Conservation (phyloP, 495 filamentous ascomycete species). For the Alectoria sarmentosa region DNA sequence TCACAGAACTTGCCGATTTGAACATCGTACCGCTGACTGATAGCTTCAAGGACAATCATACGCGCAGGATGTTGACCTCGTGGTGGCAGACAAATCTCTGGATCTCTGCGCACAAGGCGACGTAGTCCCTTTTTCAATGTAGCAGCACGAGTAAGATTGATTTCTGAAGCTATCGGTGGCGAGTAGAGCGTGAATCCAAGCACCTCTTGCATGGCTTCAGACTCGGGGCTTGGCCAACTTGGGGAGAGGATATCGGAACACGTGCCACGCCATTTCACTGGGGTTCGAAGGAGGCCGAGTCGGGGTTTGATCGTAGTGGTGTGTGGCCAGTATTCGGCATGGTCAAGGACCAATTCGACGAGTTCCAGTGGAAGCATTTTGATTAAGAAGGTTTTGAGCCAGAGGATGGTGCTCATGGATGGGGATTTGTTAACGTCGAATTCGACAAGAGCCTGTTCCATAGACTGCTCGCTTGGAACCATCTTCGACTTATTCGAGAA, state of each 20-base stretch:
- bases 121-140: not conserved
- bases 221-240: not conserved
- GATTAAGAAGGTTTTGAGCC: not conserved
- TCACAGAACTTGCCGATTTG: not conserved
- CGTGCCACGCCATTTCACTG: not conserved
- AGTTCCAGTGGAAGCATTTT: not conserved
- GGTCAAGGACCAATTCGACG: not conserved
- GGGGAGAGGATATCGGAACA: not conserved
- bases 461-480: not conserved
- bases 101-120: not conserved
- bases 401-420: slow-evolving; percentile 1
- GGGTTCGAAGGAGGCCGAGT: not conserved
- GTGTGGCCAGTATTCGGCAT: slow-evolving; percentile 5
- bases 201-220: not conserved
- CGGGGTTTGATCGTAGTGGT: not conserved
- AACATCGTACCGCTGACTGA: not conserved
- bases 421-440: not conserved
- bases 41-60: slow-evolving; percentile 2
- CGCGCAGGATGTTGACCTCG: not conserved
- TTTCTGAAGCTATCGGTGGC: not conserved
- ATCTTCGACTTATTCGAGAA: not conserved
- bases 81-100: not conserved
- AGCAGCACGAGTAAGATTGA: not conserved
- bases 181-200: slow-evolving; percentile 1
- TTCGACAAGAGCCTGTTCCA: not conserved